Evolutionary conservation across 306 rosid genomes (phyloP).

Genomic region (Malus fusca): DNA sequence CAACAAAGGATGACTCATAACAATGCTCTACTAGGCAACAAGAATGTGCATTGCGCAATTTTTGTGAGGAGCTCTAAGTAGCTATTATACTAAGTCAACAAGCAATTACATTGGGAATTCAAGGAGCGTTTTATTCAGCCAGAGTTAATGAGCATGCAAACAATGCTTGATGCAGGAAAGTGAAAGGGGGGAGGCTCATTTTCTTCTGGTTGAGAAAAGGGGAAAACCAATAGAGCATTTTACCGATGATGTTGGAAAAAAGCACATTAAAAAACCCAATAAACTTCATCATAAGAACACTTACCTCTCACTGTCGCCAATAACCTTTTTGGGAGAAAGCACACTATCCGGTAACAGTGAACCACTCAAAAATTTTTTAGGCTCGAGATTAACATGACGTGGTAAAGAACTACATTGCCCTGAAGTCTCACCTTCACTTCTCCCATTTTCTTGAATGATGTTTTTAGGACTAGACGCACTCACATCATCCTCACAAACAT

Average conservation of each 20-base stretch:
- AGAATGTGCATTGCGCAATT: too few relatives aligned
- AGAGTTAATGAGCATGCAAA: neutral
- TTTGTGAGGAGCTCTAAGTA: too few relatives aligned
- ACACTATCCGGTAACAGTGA: constrained; percentile 44
- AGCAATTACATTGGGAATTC: neutral
- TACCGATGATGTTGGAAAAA: neutral
- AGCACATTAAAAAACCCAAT: constrained; percentile 1
- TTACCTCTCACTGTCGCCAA: constrained; percentile 60
- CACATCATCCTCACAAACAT: constrained; percentile 50
- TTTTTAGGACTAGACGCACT: constrained; percentile 47
- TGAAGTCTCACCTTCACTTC: constrained; percentile 41
- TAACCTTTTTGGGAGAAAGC: constrained; percentile 40
- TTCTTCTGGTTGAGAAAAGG: neutral
- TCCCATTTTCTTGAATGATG: constrained; percentile 46
- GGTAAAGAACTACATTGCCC: constrained; percentile 40
- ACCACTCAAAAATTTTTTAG: constrained; percentile 48
- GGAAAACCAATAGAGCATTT: neutral
- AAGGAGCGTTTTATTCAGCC: neutral
- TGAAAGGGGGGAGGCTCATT: neutral
- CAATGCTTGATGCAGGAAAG: neutral
- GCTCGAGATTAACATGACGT: constrained; percentile 30
- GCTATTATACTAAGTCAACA: neutral
- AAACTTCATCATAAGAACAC: neutral
- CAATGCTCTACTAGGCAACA: too few relatives aligned
- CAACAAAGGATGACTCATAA: too few relatives aligned